phyloP scores from a whole-genome alignment of 1,139 yeast genomes.

The Martiniozyma asiatica region DNA sequence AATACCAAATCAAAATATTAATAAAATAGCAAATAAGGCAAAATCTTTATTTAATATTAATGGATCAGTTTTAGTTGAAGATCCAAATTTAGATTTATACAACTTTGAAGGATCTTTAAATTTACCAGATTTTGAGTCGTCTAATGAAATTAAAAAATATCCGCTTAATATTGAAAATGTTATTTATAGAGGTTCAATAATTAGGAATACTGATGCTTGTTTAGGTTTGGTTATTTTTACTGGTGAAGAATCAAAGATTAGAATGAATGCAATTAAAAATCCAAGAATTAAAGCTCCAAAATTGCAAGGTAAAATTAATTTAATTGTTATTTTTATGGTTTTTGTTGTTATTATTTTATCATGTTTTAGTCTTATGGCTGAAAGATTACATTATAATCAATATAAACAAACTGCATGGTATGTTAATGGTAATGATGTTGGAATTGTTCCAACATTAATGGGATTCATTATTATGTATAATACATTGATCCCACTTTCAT shows the following conservation, averaged over 20 bases:
- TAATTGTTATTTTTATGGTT: slow-evolving; percentile 82
- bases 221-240: slow-evolving; percentile 80
- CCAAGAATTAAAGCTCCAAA: slow-evolving; percentile 92
- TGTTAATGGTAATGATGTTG: slow-evolving; percentile 57
- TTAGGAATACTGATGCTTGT: slow-evolving; percentile 66
- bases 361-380: slow-evolving; percentile 74
- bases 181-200: slow-evolving; percentile 75
- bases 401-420: slow-evolving; percentile 59
- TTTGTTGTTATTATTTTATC: slow-evolving; percentile 62
- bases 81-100: slow-evolving; percentile 84
- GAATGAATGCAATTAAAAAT: slow-evolving; percentile 87
- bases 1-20: slow-evolving; percentile 52
- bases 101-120: slow-evolving; percentile 74
- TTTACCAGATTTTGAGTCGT: slow-evolving; percentile 17
- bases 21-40: slow-evolving; percentile 37
- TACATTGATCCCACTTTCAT: slow-evolving; percentile 86
- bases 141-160: slow-evolving; percentile 24
- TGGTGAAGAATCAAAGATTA: slow-evolving; percentile 90
- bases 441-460: slow-evolving; percentile 87
- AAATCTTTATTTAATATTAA: slow-evolving; percentile 38
- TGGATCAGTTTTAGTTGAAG: slow-evolving; percentile 60
- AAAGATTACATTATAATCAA: slow-evolving; percentile 38
- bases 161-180: slow-evolving; percentile 76
- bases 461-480: slow-evolving; percentile 95
- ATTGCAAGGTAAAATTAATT: slow-evolving; percentile 69